Evolutionary conservation across 2,329 filamentous ascomycete genomes (phyloP).

Genomic region (Clonostachys solani): DNA sequence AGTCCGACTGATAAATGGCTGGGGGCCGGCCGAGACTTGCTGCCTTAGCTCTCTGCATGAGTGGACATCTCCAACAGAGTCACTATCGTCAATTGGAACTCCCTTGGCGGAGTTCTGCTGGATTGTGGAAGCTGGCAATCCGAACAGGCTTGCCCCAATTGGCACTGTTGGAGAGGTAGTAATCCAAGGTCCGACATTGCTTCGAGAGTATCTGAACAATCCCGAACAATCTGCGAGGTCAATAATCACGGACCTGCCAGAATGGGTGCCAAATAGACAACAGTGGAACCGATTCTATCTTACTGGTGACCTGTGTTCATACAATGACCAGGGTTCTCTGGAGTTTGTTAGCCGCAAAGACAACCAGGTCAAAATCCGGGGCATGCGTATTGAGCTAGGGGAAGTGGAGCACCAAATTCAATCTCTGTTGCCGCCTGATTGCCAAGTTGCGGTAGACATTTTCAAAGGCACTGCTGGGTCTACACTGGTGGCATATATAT

Average conservation of each 20-base stretch:
- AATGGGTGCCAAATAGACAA: not conserved
- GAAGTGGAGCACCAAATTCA: not conserved
- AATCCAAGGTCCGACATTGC: constrained; percentile 38
- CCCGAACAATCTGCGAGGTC: constrained; percentile 16
- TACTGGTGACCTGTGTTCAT: not conserved
- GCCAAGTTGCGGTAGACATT: no score
- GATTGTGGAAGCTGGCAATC: constrained; percentile 14
- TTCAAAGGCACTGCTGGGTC: not conserved
- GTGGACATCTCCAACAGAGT: constrained; percentile 1
- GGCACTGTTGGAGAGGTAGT: constrained; percentile 37
- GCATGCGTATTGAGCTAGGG: not conserved
- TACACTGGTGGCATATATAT: no score
- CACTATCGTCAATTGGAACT: constrained; percentile 2
- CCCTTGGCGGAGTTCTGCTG: constrained; percentile 7
- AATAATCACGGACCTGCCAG: constrained; percentile 22
- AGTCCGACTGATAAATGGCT: constrained; percentile 2
- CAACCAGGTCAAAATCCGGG: not conserved
- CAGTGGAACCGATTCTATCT: constrained; percentile 23
- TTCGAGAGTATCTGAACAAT: constrained; percentile 41
- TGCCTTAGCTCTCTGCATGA: constrained; percentile 3
- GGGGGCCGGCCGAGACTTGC: constrained; percentile 6
- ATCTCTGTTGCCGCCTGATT: no score
- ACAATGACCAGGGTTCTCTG: not conserved
- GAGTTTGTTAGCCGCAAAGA: not conserved
- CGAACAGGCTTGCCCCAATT: constrained; percentile 11